Evolutionary conservation across 169 alveolate genomes (phyloP), one percentile per base, ranked within the genome.

Genomic region (Plasmodium ovale): DNA sequence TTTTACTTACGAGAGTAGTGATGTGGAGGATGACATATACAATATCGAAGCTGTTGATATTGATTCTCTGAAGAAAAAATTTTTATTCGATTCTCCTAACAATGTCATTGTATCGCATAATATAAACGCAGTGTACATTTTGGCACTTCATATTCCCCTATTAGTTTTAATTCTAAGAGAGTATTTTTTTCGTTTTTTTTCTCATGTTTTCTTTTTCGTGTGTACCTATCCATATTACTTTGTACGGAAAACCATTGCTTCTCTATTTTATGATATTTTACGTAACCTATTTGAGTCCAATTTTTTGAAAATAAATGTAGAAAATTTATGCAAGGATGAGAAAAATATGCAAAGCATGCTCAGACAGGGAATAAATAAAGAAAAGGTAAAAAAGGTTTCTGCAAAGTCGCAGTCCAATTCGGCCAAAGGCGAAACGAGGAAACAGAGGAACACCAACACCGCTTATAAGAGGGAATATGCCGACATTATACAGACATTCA

Each of bases 141-240:
- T 51, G 1, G 60, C 90, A 16, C 64, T 82, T 16, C 82, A 82
- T 16, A 23, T 82, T 27, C 90, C 90, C 10, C 19, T 58, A 1
- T 70, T 82, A 37, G 53, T 82, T 39, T 69, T 64, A 82, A 60
- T 82, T 3, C 54, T 82, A 7, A 82, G 51, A 39, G 47, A 82
- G 65, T 56, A 82, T 29, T 82, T 82, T 19, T 82, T 82, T 31
- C 35, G 84, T 31, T 82, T 82, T 31, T 82, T 82, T 42, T 82
- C 90, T n/a, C 90, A 82, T 70, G 82, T 82, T 33, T 82, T 82
- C 33, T 82, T 65, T 82, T 82, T 82, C 44, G 44, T 82, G 51
- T 82, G 90, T 35, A 82, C 90, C 37, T 65, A 82, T 51, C 90
- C 90, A n/a, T 82, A 82, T 56, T 82, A 82, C 29, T 21, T 82